Evolutionary conservation across 2,329 filamentous ascomycete genomes (phyloP), one percentile per base, ranked within the genome.

Genomic region (Zymoseptoria brevis): DNA sequence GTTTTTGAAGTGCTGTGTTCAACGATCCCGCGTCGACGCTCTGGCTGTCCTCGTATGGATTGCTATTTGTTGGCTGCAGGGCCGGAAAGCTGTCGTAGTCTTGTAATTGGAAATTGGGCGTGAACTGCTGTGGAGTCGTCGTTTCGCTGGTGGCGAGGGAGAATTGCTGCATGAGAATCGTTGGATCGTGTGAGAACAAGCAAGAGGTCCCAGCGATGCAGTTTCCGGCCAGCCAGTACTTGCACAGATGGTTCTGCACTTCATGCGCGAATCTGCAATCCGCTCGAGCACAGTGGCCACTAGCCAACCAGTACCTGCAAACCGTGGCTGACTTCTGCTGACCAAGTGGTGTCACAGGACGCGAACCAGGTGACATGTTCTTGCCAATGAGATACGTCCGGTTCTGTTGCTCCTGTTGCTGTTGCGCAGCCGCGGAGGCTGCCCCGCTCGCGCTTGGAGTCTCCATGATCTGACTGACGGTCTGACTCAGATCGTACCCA

Each of bases 181-280:
- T 85, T 2, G 94, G 94, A 68, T 99, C 94, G 74, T 99, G 94
- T 13, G 93, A 97, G 77, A 99, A 99, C 60, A 96, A 90, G 74
- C 94, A 99, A 2, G 90, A 92, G 59, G 91, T 87, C 41, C 94
- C 93, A 19, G 94, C 94, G 35, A 99, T 82, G 72, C 94, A 99
- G 69, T 93, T 96, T 1, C 94, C 94, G 77, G 90, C 90, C 56
- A 99, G 82, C 90, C 92, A 99, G 73, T 97, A 97, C 90, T 97
- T 97, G 92, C 94, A 99, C 62, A 99, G 83, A 69, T 96, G 94
- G 71, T 89, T 95, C 71, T 90, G 96, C 51, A 96, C 82, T 73
- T 99, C 93, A 74, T 99, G 94, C 67, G 92, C 96, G 75, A 97
- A 99, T 59, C 93, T 87, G 74, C 94, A 99, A 75, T 99, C 94